Evolutionary conservation across 1,284 basidiomycete species (phyloP).

Genomic region (Ceratobasidium papillatum): DNA sequence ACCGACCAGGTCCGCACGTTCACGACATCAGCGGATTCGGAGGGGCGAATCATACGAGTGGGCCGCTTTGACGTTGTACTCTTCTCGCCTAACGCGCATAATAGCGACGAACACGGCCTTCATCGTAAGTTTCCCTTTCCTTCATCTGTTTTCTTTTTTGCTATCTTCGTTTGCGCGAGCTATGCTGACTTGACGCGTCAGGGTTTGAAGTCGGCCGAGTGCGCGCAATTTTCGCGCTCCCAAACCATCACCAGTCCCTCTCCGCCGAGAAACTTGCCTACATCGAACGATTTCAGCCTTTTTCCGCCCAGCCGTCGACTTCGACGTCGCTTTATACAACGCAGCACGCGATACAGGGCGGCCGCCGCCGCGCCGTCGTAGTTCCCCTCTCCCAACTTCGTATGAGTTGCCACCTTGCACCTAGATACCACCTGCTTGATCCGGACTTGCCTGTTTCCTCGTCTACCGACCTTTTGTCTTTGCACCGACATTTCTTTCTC

Average conservation of each 20-base stretch:
- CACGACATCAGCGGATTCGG: not conserved
- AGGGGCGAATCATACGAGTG: not conserved
- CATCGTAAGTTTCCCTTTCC: not conserved
- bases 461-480: not conserved
- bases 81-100: not conserved
- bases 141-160: not conserved
- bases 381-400: not conserved
- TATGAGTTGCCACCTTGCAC: constrained; percentile 19
- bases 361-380: not conserved
- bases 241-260: not conserved
- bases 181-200: not conserved
- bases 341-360: not conserved
- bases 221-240: constrained; percentile 9
- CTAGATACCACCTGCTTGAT: not conserved
- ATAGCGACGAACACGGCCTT: not conserved
- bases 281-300: not conserved
- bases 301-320: not conserved
- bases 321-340: not conserved
- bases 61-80: constrained; percentile 11
- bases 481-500: not conserved
- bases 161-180: not conserved
- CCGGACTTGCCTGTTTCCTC: not conserved
- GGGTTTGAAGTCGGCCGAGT: not conserved
- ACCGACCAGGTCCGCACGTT: constrained; percentile 4
- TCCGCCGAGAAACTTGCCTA: constrained; percentile 3